Percentiles rank a stretch among this genome's conserved stretches.
Evolutionary conservation across 441 rosid species (phyloP).

Genomic region (Eutrema salsugineum): DNA sequence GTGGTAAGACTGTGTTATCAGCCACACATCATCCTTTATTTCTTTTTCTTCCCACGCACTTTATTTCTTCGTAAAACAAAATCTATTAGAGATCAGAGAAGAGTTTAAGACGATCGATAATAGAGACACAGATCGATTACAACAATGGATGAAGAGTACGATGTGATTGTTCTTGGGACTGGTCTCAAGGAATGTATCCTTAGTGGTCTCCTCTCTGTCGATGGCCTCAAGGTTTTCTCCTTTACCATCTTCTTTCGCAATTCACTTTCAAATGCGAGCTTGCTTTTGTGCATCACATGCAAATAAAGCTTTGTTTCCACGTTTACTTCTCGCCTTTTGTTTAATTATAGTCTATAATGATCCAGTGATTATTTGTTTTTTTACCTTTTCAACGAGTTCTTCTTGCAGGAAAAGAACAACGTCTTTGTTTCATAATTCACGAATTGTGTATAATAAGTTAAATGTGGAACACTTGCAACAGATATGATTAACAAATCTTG

Average conservation of each 20-base stretch:
- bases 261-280: not conserved
- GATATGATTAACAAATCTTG: too few species aligned
- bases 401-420: not conserved
- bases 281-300: not conserved
- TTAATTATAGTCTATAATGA: not conserved
- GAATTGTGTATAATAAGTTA: not conserved
- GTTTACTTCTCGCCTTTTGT: not conserved
- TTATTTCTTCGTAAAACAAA: not conserved
- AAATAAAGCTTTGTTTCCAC: not conserved
- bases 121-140: slow-evolving; percentile 4
- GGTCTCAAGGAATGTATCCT: slow-evolving; percentile 82
- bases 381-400: not conserved
- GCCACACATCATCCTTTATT: slow-evolving; percentile 30
- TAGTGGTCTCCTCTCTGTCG: slow-evolving; percentile 72
- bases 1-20: slow-evolving; percentile 23
- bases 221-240: slow-evolving; percentile 55
- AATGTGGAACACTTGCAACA: not conserved
- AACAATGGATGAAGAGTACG: slow-evolving; percentile 69
- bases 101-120: not conserved
- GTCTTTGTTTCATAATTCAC: not conserved
- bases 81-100: not conserved
- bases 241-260: not conserved
- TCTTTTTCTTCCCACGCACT: slow-evolving; percentile 12
- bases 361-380: not conserved
- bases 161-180: slow-evolving; percentile 73